Conservation (phyloP, 2,329 filamentous ascomycete species). For the Rachicladosporium sp. region DNA sequence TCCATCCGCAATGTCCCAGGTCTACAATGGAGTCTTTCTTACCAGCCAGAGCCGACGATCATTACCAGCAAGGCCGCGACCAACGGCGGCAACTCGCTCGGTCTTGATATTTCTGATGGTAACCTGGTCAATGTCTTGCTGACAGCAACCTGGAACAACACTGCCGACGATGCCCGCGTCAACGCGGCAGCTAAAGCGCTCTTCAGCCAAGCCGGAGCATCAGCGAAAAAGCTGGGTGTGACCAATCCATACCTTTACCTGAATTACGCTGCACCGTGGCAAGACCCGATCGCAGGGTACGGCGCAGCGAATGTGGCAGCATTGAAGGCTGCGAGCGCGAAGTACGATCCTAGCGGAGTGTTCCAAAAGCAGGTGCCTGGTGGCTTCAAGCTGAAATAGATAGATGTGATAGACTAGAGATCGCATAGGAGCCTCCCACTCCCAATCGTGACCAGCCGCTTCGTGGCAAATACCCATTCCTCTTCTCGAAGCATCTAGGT, state of each 20-base stretch:
- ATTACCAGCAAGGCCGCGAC: slow-evolving; percentile 4
- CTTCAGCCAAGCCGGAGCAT: slow-evolving; percentile 4
- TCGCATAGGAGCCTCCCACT: too few relatives aligned
- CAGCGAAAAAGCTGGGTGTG: slow-evolving; percentile 4
- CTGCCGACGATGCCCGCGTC: slow-evolving; percentile 8
- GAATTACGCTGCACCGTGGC: slow-evolving; percentile 26
- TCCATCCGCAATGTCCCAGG: slow-evolving; percentile 3
- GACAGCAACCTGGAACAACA: slow-evolving; percentile 8
- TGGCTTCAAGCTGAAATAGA: slow-evolving; percentile 20
- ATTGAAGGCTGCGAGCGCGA: slow-evolving; percentile 21
- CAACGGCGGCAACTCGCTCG: slow-evolving; percentile 6
- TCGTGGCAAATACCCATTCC: too few relatives aligned
- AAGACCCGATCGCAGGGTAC: slow-evolving; percentile 24
- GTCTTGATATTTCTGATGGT: slow-evolving; percentile 2
- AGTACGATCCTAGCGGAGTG: slow-evolving; percentile 25
- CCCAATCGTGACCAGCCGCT: too few relatives aligned
- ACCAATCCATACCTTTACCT: slow-evolving; percentile 19
- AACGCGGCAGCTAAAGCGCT: slow-evolving; percentile 4
- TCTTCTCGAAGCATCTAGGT: too few relatives aligned
- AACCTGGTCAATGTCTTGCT: slow-evolving; percentile 10
- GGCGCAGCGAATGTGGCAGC: slow-evolving; percentile 17
- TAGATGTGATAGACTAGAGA: too few relatives aligned
- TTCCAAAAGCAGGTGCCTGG: slow-evolving; percentile 26
- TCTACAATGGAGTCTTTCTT: slow-evolving; percentile 9
- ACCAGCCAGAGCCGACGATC: slow-evolving; percentile 11